A percentile compares a stretch with the other conserved stretches of the same genome.
Conservation (phyloP, 345 rosid genomes). For the Jatropha curcas region DNA sequence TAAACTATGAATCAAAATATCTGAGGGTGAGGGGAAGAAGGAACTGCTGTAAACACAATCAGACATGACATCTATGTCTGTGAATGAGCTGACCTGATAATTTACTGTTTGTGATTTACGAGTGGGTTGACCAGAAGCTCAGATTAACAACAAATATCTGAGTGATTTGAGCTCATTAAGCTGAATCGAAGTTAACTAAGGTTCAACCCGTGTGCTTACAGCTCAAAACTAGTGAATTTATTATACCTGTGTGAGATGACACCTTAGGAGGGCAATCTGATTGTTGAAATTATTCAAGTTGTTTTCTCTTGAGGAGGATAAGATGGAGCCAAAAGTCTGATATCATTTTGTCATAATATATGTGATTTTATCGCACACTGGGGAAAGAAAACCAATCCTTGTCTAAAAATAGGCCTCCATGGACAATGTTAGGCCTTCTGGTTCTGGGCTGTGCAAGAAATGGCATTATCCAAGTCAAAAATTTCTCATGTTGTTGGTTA, state of each 20-base stretch:
- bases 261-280: background rate
- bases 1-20: slow-evolving; percentile 6
- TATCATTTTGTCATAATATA: background rate
- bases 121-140: background rate
- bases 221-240: background rate
- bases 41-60: slow-evolving; percentile 7
- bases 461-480: background rate
- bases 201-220: background rate
- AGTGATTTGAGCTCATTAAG: background rate
- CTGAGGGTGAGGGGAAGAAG: slow-evolving; percentile 1
- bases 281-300: background rate
- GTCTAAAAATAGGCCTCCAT: background rate
- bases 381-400: background rate
- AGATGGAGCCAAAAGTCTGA: background rate
- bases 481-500: no score
- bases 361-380: background rate
- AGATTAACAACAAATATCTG: background rate
- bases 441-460: background rate
- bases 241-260: background rate
- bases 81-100: background rate
- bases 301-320: background rate
- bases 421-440: background rate
- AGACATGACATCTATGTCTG: slow-evolving; percentile 4
- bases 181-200: background rate
- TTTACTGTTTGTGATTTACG: background rate